phyloP scores from a whole-genome alignment of 768 basidiomycete species.

The Pholiota microspora region DNA sequence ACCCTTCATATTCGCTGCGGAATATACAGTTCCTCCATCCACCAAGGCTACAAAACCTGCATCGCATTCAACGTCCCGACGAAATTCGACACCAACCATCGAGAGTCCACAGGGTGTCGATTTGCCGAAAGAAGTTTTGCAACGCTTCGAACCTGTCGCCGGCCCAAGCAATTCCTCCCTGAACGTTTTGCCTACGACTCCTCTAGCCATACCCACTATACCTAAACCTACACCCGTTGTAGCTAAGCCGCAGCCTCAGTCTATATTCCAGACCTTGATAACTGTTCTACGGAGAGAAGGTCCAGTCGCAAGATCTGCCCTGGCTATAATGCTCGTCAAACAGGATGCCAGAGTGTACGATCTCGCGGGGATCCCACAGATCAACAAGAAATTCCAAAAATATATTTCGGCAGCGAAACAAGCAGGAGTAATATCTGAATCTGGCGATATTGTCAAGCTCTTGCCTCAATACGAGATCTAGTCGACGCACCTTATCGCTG shows the following conservation, averaged over 20 bases:
- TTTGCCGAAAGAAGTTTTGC: background rate
- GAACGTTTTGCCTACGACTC: background rate
- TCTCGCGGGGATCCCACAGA: background rate
- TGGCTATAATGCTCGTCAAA: background rate
- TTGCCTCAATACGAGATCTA: background rate
- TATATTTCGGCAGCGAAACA: constrained; percentile 4
- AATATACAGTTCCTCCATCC: background rate
- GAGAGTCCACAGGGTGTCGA: too few species aligned
- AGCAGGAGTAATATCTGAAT: constrained; percentile 3
- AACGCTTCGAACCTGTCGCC: background rate
- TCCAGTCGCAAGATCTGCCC: background rate
- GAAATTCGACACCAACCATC: background rate
- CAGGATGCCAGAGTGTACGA: background rate
- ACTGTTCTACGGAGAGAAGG: background rate
- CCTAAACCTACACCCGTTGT: too few species aligned
- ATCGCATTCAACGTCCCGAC: background rate
- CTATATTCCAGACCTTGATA: background rate
- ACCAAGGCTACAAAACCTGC: background rate
- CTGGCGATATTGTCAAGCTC: background rate
- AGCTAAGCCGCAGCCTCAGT: too few species aligned
- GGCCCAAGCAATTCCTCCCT: background rate
- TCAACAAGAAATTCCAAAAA: background rate
- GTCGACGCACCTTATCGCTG: too few species aligned
- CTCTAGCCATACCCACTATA: background rate
- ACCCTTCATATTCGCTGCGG: background rate